These are phyloP conservation scores for Mikania micrantha DNA, from an alignment of 129 eudicot species.

Conservation along the genomic window DNA sequence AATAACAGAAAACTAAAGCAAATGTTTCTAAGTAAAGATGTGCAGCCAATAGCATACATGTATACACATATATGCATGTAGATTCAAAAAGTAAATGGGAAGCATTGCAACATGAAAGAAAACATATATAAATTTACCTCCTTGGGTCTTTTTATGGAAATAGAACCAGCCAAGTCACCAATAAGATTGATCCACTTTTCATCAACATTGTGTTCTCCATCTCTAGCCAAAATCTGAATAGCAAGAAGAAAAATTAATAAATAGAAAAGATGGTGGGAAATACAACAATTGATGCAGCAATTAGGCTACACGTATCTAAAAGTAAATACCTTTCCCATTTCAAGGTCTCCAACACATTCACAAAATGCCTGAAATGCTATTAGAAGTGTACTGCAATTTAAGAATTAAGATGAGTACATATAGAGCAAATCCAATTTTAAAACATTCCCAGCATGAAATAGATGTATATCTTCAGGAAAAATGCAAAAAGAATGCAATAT, in stretches of 20 bases:
- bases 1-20: background rate
- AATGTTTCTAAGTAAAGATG: background rate
- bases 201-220: constrained; percentile 75
- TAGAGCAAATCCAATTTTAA: background rate
- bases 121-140: constrained; percentile 42
- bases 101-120: background rate
- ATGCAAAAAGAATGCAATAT: background rate
- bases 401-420: background rate
- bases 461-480: background rate
- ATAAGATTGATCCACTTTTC: constrained; percentile 83
- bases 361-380: constrained; percentile 94
- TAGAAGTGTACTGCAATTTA: constrained; percentile 50
- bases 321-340: constrained; percentile 86
- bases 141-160: constrained; percentile 89
- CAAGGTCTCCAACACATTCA: constrained; percentile 98
- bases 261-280: background rate
- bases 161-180: constrained; percentile 77
- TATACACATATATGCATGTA: background rate
- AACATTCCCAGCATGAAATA: constrained; percentile 1
- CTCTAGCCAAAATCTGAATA: constrained; percentile 79
- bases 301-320: constrained; percentile 7
- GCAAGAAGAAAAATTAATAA: background rate
- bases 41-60: background rate
- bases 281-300: background rate
- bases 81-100: background rate